phyloP scores from a whole-genome alignment of 257 asterid species.

The Jaltomata sinuosa region DNA sequence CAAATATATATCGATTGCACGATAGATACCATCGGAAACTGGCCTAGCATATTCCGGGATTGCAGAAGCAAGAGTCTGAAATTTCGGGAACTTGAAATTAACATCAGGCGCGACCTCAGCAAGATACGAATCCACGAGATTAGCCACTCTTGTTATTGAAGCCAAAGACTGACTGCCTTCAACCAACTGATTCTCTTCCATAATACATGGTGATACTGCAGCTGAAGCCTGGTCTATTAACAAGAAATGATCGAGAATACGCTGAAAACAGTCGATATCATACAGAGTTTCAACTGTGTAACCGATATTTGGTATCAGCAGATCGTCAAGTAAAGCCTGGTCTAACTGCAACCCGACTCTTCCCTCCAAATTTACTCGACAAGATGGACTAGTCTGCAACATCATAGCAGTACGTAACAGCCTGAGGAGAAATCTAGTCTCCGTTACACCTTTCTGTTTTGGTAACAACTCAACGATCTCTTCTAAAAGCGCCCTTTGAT shows the following conservation, averaged over 20 bases:
- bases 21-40: slow-evolving; percentile 66
- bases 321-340: slow-evolving; percentile 59
- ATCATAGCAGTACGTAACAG: slow-evolving; percentile 64
- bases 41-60: slow-evolving; percentile 90
- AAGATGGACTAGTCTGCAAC: slow-evolving; percentile 47
- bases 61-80: slow-evolving; percentile 66
- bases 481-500: slow-evolving; percentile 68
- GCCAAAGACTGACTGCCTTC: slow-evolving; percentile 36
- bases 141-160: slow-evolving; percentile 72
- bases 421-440: slow-evolving; percentile 63
- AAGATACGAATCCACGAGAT: slow-evolving; percentile 72
- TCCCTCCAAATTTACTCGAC: slow-evolving; percentile 68
- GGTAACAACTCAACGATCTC: slow-evolving; percentile 74
- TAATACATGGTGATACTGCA: slow-evolving; percentile 51
- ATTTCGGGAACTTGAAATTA: slow-evolving; percentile 63
- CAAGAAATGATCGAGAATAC: slow-evolving; percentile 83
- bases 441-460: slow-evolving; percentile 47
- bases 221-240: slow-evolving; percentile 45
- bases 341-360: slow-evolving; percentile 73
- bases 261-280: slow-evolving; percentile 80
- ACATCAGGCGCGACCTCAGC: slow-evolving; percentile 84
- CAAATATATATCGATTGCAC: slow-evolving; percentile 79
- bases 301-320: slow-evolving; percentile 63
- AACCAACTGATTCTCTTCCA: slow-evolving; percentile 41
- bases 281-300: slow-evolving; percentile 56